Evolutionary conservation across 805 yeast species (phyloP).

Genomic region (Yarrowia sp.): DNA sequence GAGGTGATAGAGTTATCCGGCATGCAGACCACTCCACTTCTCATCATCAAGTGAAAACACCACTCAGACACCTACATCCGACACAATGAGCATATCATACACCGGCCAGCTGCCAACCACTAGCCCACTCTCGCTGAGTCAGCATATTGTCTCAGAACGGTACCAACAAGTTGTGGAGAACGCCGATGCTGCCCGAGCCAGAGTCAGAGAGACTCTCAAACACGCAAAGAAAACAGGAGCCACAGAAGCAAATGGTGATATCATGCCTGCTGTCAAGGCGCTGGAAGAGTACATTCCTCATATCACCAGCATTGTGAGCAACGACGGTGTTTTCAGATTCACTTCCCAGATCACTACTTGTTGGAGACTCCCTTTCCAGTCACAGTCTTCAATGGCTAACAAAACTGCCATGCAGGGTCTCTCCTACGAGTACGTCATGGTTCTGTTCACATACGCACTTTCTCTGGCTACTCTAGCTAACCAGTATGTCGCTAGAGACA

Average conservation of each 20-base stretch:
- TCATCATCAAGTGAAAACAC: not conserved
- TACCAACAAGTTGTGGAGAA: slow-evolving; percentile 33
- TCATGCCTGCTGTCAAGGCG: slow-evolving; percentile 33
- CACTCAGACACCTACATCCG: not conserved
- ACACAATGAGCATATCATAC: slow-evolving; percentile 12
- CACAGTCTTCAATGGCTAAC: slow-evolving; percentile 27
- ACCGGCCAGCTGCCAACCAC: slow-evolving; percentile 36
- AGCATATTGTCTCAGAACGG: slow-evolving; percentile 30
- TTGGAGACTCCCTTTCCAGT: slow-evolving; percentile 35
- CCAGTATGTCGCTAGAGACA: slow-evolving; percentile 27
- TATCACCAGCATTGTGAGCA: slow-evolving; percentile 32
- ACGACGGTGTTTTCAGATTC: slow-evolving; percentile 26
- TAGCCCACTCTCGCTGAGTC: slow-evolving; percentile 33
- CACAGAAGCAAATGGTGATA: slow-evolving; percentile 26
- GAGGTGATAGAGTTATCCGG: not conserved
- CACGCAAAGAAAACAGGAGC: slow-evolving; percentile 35
- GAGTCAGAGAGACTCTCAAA: slow-evolving; percentile 36
- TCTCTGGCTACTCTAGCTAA: slow-evolving; percentile 30
- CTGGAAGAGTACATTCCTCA: slow-evolving; percentile 36
- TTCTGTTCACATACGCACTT: slow-evolving; percentile 32
- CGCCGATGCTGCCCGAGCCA: slow-evolving; percentile 37
- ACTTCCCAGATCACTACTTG: slow-evolving; percentile 29
- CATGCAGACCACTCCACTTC: slow-evolving; percentile 10
- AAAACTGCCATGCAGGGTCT: slow-evolving; percentile 28
- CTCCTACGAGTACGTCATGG: slow-evolving; percentile 34